Evolutionary conservation across 345 rosid species (phyloP), one percentile per base, ranked within the genome.

Genomic region (Acer saccharum): DNA sequence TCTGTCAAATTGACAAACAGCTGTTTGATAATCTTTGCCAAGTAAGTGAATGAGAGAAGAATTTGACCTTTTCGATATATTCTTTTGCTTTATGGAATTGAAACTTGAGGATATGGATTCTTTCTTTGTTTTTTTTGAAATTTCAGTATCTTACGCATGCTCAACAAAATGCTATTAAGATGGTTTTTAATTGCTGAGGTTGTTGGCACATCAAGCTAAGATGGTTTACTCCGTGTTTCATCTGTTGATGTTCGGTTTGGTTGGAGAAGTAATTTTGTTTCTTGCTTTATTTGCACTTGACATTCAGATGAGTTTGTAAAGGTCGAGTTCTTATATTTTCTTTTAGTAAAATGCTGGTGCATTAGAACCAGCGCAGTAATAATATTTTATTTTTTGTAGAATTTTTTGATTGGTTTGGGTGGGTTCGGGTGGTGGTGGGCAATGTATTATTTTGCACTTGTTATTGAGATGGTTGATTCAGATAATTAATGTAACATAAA

Each of bases 21-120:
- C 81, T 87, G 80, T 87, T 95, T 74, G 84, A 89, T 72, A 81
- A 81, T 82, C 89, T 95, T 83, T 90, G 84, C 87, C 98, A 87
- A 97, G 98, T 91, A 74, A 72, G 73, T 43, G 70, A 68, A 58
- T 65, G 58, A 5, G 7, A 50, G 55, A 10, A 78, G 10, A 1
- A 65, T 20, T 8, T 73, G 18, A 17, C 63, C 12, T 20, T 52
- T 25, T 7, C 3, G 62, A 44, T 43, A 39, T 57, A 10, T 64
- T 27, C 44, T 7, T 74, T 64, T 18, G 29, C 11, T 7, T 0
- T 46, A 44, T 17, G 23, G 44, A 14, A 46, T 10, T 44, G 7
- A 20, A 68, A 52, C 61, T 29, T 2, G 13, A 29, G 3, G 8
- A 29, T 62, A 2, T 1, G 23, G 41, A 62, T 61, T 21, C 13